Evolutionary conservation across 768 basidiomycete genomes (phyloP), one percentile per base, ranked within the genome.

Genomic region (Flagelloscypha sp.): DNA sequence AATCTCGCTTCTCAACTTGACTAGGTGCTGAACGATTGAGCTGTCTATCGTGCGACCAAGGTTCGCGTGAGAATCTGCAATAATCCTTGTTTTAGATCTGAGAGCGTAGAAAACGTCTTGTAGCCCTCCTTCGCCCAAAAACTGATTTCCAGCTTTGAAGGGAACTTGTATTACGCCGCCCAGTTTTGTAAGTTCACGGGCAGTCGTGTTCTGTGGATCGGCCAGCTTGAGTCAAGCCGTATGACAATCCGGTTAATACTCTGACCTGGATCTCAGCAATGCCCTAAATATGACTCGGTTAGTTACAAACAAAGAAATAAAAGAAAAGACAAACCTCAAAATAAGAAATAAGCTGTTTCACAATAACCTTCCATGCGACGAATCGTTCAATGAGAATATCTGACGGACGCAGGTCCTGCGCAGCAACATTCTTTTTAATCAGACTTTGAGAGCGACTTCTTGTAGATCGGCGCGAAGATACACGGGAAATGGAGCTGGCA

Each of bases 331-430:
- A 1, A 19, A 72, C 74, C 63, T 84, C 83, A 41, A 93, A 93
- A 59, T 93, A 95, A 1, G 85, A 82, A 35, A 88, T 84, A 35
- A 97, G 78, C 63, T 95, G 92, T 62, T 93, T 94, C 32, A 94
- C 88, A 49, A 97, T 94, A 34, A 78, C 82, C 63, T 95, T 97
- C 93, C 93, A 97, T 0, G 87, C 84, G 6, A 82, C 72, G 52
- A 90, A 90, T 19, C 86, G 81, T 58, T 97, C 94, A 46, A 98
- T 95, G 56, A 99, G 84, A 51, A 99, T 76, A 58, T 99, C 94
- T 7, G 87, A 88, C 0, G 93, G 93, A 33, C 80, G 76, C 30
- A 97, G 73, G 61, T 94, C 92, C 46, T 89, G 79, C 0, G 86
- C 79, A 3, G 86, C 81, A 41, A 88, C 82, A 57, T 87, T 93